Evolutionary conservation across 2,329 filamentous ascomycete species (phyloP).

Genomic region (Clarireedia hainanense): DNA sequence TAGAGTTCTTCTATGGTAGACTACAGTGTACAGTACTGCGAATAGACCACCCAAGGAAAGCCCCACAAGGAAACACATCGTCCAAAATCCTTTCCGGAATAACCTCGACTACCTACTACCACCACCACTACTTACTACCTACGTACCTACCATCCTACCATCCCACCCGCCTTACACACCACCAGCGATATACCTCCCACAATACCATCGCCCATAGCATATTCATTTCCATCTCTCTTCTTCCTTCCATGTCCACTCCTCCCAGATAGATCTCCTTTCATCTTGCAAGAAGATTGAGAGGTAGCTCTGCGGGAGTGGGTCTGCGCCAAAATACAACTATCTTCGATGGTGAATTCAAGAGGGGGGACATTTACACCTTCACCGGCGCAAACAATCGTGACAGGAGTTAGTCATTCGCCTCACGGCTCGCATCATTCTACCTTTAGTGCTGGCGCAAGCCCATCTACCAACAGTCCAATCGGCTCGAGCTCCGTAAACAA

Average conservation of each 20-base stretch:
- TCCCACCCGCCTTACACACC: background rate
- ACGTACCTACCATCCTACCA: background rate
- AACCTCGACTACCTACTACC: constrained; percentile 1
- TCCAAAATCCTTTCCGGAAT: background rate
- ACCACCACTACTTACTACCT: background rate
- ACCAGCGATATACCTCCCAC: background rate
- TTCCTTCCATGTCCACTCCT: constrained; percentile 24
- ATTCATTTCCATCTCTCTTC: background rate
- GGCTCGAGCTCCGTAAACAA: constrained; percentile 66
- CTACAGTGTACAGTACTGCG: background rate
- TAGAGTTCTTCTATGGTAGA: too few species aligned
- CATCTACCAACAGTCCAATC: constrained; percentile 33
- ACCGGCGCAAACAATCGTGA: constrained; percentile 30
- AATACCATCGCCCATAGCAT: constrained; percentile 1
- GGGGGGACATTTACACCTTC: constrained; percentile 31
- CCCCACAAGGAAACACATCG: background rate
- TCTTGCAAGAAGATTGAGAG: constrained; percentile 27
- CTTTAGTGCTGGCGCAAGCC: constrained; percentile 30
- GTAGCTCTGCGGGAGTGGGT: constrained; percentile 29
- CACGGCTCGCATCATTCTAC: constrained; percentile 40
- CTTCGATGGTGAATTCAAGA: constrained; percentile 32
- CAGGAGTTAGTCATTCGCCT: constrained; percentile 30
- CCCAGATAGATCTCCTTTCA: constrained; percentile 29
- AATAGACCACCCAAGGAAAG: background rate
- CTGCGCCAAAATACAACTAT: constrained; percentile 27